Conservation (phyloP, 2,329 filamentous ascomycete species). For the Diaporthe humulicola region DNA sequence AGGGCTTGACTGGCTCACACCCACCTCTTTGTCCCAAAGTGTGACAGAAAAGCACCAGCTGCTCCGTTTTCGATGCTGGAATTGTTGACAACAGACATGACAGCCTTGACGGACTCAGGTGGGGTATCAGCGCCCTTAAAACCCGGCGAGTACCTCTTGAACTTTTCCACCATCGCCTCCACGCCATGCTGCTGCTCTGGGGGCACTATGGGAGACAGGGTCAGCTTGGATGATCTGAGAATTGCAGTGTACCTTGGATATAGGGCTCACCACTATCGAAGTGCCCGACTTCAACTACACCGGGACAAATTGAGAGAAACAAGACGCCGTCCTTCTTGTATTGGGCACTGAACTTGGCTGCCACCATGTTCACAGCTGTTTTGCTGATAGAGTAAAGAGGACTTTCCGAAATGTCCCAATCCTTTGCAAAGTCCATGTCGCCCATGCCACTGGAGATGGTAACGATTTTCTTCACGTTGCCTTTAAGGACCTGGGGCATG, state of each 20-base stretch:
- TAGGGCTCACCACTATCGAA: slow-evolving; percentile 44
- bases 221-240: neutral
- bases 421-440: slow-evolving; percentile 58
- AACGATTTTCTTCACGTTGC: slow-evolving; percentile 67
- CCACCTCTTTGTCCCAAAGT: slow-evolving; percentile 67
- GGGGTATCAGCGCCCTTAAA: slow-evolving; percentile 53
- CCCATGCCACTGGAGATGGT: slow-evolving; percentile 62
- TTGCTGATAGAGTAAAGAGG: slow-evolving; percentile 63
- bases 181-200: slow-evolving; percentile 46
- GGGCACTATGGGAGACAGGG: slow-evolving; percentile 41
- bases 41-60: slow-evolving; percentile 66
- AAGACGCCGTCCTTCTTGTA: slow-evolving; percentile 64
- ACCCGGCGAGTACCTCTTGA: slow-evolving; percentile 54
- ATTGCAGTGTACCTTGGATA: neutral
- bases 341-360: slow-evolving; percentile 66
- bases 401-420: slow-evolving; percentile 43
- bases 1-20: slow-evolving; percentile 49
- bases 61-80: slow-evolving; percentile 59
- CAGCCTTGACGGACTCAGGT: slow-evolving; percentile 50
- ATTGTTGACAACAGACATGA: slow-evolving; percentile 52
- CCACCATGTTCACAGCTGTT: slow-evolving; percentile 64
- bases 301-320: slow-evolving; percentile 65
- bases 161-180: slow-evolving; percentile 45
- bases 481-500: slow-evolving; percentile 64
- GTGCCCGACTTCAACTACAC: slow-evolving; percentile 60